Conservation (phyloP, 257 asterid genomes). For the Ajuga chamaepitys region DNA sequence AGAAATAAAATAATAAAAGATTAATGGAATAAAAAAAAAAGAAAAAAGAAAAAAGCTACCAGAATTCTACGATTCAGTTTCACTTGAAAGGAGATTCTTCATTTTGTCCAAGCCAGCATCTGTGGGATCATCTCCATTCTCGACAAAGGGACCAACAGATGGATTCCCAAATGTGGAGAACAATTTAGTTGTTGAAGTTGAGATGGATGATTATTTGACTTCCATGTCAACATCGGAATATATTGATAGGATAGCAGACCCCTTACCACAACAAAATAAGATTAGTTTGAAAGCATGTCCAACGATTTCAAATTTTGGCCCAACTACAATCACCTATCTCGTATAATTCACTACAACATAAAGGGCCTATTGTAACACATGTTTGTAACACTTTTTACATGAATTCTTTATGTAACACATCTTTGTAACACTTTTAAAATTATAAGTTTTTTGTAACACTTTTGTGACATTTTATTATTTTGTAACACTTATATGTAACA, state of each 20-base stretch:
- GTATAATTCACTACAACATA: too few relatives aligned
- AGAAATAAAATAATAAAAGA: too few relatives aligned
- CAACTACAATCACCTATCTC: conserved; percentile 78
- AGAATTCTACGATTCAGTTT: conserved; percentile 16
- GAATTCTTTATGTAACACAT: too few relatives aligned
- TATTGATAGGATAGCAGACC: conserved; percentile 39
- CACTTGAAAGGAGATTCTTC: conserved; percentile 18
- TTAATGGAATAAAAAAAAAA: too few relatives aligned
- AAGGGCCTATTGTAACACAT: too few relatives aligned
- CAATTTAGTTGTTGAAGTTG: conserved; percentile 15
- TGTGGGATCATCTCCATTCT: conserved; percentile 17
- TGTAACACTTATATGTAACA: too few relatives aligned
- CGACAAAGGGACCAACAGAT: conserved; percentile 13
- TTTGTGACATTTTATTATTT: too few relatives aligned
- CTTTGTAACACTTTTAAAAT: too few relatives aligned
- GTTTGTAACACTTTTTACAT: too few relatives aligned
- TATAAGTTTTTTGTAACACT: too few relatives aligned
- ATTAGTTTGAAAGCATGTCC: conserved; percentile 69
- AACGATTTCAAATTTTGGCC: conserved; percentile 67
- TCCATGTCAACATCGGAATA: conserved; percentile 27
- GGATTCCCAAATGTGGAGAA: conserved; percentile 14
- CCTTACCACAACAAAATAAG: conserved; percentile 52
- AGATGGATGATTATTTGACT: conserved; percentile 26
- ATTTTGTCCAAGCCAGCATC: conserved; percentile 13
- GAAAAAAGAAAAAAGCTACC: too few relatives aligned